Conservation (phyloP, 2,329 filamentous ascomycete genomes). For the Leptographium lundbergii region DNA sequence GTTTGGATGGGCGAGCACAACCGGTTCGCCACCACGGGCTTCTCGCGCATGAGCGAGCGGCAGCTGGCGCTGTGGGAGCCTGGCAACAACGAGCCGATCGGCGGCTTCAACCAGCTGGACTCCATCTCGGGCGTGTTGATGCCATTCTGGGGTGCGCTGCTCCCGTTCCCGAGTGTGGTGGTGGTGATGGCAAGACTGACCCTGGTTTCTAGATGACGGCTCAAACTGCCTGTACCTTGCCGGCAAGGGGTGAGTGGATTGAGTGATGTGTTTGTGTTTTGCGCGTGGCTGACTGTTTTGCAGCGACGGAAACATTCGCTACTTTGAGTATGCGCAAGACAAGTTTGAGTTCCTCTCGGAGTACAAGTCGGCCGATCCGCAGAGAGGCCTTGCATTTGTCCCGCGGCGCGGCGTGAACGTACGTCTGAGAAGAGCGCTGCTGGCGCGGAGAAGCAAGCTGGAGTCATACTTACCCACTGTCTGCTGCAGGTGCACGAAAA, state of each 20-base stretch:
- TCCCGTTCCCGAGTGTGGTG: not conserved
- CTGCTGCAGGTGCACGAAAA: slow-evolving; percentile 68
- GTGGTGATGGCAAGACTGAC: slow-evolving; percentile 12
- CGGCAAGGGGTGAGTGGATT: slow-evolving; percentile 68
- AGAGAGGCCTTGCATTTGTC: slow-evolving; percentile 87
- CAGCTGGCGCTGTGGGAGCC: slow-evolving; percentile 95
- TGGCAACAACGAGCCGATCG: slow-evolving; percentile 72
- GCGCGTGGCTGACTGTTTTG: not conserved
- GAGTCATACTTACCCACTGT: not conserved
- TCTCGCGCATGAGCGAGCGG: slow-evolving; percentile 96
- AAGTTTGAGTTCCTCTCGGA: slow-evolving; percentile 96
- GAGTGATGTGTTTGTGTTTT: not conserved
- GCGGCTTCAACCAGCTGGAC: slow-evolving; percentile 81
- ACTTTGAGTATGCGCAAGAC: slow-evolving; percentile 97
- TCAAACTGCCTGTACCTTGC: slow-evolving; percentile 92
- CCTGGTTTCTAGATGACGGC: slow-evolving; percentile 52
- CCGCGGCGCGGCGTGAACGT: slow-evolving; percentile 91
- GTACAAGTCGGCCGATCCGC: slow-evolving; percentile 92
- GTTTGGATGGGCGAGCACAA: slow-evolving; percentile 98
- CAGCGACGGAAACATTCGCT: slow-evolving; percentile 96
- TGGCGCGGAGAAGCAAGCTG: not conserved
- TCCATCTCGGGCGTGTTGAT: slow-evolving; percentile 97
- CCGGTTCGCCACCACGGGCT: slow-evolving; percentile 88
- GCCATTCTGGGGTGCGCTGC: slow-evolving; percentile 81
- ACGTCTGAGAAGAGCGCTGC: slow-evolving; percentile 8